A percentile compares a stretch with the other conserved stretches of the same genome.
Evolutionary conservation across 257 asterid species (phyloP).

Genomic region (Mitragyna speciosa): DNA sequence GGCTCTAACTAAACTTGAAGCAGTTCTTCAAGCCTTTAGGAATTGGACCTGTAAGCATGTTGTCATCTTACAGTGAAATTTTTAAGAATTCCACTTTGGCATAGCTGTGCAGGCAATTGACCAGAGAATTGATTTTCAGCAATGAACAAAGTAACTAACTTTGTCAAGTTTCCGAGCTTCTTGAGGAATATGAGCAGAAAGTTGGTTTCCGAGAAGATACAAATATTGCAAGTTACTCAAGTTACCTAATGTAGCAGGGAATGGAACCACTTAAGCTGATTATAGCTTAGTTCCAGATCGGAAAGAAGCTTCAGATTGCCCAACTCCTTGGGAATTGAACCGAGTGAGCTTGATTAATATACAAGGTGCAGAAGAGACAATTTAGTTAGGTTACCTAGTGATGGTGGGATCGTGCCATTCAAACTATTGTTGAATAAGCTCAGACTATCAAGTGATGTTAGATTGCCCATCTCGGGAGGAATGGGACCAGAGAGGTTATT

Average conservation of each 20-base stretch:
- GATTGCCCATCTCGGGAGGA: conserved; percentile 20
- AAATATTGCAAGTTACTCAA: conserved; percentile 4
- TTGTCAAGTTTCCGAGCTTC: neutral
- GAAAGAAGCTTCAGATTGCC: conserved; percentile 22
- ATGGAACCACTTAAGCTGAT: conserved; percentile 15
- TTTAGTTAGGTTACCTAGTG: neutral
- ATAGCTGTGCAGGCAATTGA: conserved; percentile 32
- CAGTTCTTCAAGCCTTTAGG: conserved; percentile 42
- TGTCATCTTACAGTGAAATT: conserved; percentile 24
- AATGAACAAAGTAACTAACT: conserved; percentile 1
- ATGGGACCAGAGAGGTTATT: conserved; percentile 16
- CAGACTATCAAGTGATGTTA: neutral
- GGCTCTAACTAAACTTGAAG: conserved; percentile 26
- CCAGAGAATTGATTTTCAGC: conserved; percentile 29
- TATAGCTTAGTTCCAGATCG: neutral
- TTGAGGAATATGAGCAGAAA: conserved; percentile 24
- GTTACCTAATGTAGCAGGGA: conserved; percentile 20
- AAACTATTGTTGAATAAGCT: conserved; percentile 5
- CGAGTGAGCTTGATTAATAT: conserved; percentile 18
- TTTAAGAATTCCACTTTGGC: conserved; percentile 29
- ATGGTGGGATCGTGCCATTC: neutral
- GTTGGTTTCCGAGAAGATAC: conserved; percentile 12
- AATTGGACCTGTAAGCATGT: conserved; percentile 25
- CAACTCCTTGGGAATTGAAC: conserved; percentile 24
- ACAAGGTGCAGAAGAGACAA: conserved; percentile 5